Base-by-base conservation (phyloP, 495 filamentous ascomycete genomes). In the Bacidia rubella region DNA sequence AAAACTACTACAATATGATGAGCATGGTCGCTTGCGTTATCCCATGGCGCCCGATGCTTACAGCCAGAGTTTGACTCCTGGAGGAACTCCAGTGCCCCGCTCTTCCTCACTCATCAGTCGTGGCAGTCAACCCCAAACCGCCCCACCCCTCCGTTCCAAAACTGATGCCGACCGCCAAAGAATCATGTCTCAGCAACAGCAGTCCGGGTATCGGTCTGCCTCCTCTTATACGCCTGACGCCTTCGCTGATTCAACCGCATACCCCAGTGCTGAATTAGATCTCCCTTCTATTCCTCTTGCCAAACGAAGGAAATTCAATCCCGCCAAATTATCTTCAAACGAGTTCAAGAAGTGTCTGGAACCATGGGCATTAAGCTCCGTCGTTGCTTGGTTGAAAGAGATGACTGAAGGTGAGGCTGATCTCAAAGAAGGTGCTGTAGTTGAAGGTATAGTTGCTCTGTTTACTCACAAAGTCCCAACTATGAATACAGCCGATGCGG, bases 401-500 rank as follows among this genome's bases (percentile, higher is more conserved):
- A 81, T 97, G 76, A 83, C 86, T 25, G 89, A 94, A 56, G 90
- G 89, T 17, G 80, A 82, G 51, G 73, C 69, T 40, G 88, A 99
- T 67, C 74, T 99, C 21, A 86, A 84, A 60, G 77, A 85, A 60
- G 81, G 85, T 52, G 80, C 83, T 3, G 76, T 97, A 43, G 81
- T 84, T 27, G 89, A 96, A 49, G 90, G 85, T 1, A 77, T 97
- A 40, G 82, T 95, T 21, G 86, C 81, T 9, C 70, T 99, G 20
- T 97, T 99, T 63, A 95, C 89, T 15, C 80, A 89, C 68, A 95
- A 95, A 66, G 89, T 99, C 1, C 89, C 93, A 1, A 99, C 90
- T 0, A 97, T 99, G 92, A 97, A 99, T 60, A 89, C 88, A 43
- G 89, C 92, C 1, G 92, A 97, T 73, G 93, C 93, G 1, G 92